Conservation (phyloP, 169 alveolate genomes). For the Babesia ovis region DNA sequence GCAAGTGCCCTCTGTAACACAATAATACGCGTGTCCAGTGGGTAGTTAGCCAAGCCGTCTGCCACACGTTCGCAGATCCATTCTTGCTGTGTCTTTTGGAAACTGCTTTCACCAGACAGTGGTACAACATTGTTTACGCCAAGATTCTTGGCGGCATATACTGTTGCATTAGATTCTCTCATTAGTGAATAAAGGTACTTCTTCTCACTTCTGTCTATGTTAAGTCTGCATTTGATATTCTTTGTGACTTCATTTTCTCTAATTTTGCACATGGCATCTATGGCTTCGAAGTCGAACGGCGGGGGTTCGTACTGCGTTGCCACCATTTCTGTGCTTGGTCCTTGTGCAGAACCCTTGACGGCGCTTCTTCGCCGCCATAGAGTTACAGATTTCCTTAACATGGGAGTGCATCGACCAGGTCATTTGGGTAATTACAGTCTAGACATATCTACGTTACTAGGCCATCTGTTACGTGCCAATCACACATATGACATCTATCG, state of each 20-base stretch:
- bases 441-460: not conserved
- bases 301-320: slow-evolving; percentile 11
- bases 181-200: slow-evolving; percentile 4
- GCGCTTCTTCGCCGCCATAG: slow-evolving; percentile 2
- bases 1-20: slow-evolving; percentile 50
- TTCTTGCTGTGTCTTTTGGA: not conserved
- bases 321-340: not conserved
- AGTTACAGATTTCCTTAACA: not conserved
- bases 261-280: not conserved
- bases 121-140: not conserved
- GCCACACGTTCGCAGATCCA: slow-evolving; percentile 41
- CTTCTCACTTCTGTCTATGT: not conserved
- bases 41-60: slow-evolving; percentile 1
- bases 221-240: not conserved
- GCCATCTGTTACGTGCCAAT: not conserved
- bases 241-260: not conserved
- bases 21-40: slow-evolving; percentile 39
- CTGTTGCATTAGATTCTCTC: slow-evolving; percentile 22
- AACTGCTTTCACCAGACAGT: not conserved
- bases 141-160: slow-evolving; percentile 23
- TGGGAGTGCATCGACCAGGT: not conserved
- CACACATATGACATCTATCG: too few species aligned
- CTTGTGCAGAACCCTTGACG: not conserved
- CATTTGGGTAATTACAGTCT: not conserved
- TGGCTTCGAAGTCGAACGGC: slow-evolving; percentile 32